These are phyloP conservation scores for Kodamaea jinghongensis DNA, from an alignment of 805 yeast species.

Conservation along the genomic window DNA sequence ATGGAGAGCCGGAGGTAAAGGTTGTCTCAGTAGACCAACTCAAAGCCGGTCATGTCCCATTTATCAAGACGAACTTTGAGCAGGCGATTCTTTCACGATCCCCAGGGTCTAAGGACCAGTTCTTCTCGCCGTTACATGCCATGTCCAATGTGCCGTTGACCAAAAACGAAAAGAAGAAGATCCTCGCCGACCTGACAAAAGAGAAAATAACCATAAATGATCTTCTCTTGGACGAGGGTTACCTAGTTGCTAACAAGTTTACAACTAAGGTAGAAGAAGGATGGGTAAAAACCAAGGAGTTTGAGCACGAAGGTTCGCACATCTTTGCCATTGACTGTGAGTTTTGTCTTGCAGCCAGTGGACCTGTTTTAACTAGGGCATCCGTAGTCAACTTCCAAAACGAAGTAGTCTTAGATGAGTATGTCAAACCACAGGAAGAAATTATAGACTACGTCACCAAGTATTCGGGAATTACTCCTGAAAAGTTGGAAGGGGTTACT, in stretches of 20 bases:
- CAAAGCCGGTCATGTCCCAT: conserved; percentile 20
- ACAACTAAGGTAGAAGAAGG: conserved; percentile 46
- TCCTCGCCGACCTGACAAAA: conserved; percentile 30
- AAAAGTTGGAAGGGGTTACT: conserved; percentile 56
- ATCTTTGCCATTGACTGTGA: conserved; percentile 91
- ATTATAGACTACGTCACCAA: conserved; percentile 79
- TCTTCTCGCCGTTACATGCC: conserved; percentile 53
- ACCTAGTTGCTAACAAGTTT: conserved; percentile 49
- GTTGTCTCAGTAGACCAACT: conserved; percentile 3
- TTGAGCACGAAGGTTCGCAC: conserved; percentile 57
- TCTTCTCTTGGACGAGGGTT: conserved; percentile 49
- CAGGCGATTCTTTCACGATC: conserved; percentile 48
- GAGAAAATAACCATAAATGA: conserved; percentile 48
- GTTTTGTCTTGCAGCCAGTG: conserved; percentile 69
- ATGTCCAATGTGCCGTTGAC: conserved; percentile 57
- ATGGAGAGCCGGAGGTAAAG: not conserved
- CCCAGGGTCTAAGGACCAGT: conserved; percentile 64
- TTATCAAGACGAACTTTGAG: conserved; percentile 39
- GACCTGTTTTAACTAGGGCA: conserved; percentile 71
- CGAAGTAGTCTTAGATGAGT: conserved; percentile 62
- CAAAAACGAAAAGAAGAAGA: conserved; percentile 50
- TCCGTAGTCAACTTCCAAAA: conserved; percentile 67
- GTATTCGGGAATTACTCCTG: conserved; percentile 85
- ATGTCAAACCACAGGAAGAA: conserved; percentile 72
- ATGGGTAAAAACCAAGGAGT: conserved; percentile 55